Evolutionary conservation across 306 rosid genomes (phyloP).

Genomic region (Dryas drummondii): DNA sequence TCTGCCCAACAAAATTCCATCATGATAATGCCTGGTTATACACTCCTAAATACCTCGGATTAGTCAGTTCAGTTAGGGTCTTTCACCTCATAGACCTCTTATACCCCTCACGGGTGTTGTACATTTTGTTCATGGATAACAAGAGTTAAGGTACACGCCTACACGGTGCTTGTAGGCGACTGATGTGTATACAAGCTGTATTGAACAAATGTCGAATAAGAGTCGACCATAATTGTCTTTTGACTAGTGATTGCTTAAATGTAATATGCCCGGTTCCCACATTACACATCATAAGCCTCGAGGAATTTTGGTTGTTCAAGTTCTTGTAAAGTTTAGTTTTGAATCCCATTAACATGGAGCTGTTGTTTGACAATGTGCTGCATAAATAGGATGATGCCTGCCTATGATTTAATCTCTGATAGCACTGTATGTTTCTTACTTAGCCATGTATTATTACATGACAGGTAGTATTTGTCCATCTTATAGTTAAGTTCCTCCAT

Average conservation of each 20-base stretch:
- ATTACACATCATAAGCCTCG: background rate
- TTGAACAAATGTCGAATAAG: conserved; percentile 16
- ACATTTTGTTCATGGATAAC: conserved; percentile 37
- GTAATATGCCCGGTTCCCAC: background rate
- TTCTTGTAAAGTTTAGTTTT: conserved; percentile 1
- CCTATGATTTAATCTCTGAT: no score
- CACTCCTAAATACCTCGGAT: background rate
- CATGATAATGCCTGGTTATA: conserved; percentile 1
- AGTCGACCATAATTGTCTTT: background rate
- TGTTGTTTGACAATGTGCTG: no score
- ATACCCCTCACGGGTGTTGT: conserved; percentile 22
- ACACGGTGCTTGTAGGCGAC: conserved; percentile 7
- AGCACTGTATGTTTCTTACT: no score
- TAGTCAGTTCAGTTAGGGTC: conserved; percentile 24
- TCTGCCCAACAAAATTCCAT: conserved; percentile 35
- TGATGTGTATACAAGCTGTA: background rate
- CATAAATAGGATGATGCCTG: no score
- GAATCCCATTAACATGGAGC: background rate
- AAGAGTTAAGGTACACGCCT: background rate
- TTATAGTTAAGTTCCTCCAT: no score
- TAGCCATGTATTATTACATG: no score
- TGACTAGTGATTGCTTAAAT: background rate
- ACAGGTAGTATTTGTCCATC: no score
- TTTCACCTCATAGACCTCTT: conserved; percentile 18
- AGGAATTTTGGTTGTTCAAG: conserved; percentile 11